Conservation (phyloP, 1,284 basidiomycete genomes). For the Puccinia coronata region DNA sequence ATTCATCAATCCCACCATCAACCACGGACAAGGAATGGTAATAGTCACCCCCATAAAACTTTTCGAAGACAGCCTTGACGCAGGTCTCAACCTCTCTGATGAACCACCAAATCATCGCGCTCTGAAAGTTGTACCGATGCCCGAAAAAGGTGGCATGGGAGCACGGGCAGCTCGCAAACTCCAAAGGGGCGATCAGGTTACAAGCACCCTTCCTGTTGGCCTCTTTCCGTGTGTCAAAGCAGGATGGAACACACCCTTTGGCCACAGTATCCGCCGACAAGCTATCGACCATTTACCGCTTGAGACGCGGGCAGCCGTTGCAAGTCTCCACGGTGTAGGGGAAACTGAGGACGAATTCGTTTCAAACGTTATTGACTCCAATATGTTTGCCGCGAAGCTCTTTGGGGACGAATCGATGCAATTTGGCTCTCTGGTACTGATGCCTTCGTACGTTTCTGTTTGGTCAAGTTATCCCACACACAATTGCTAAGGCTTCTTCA, state of each 20-base stretch:
- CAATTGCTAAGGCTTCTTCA: background rate
- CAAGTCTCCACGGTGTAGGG: slow-evolving; percentile 25
- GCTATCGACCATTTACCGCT: slow-evolving; percentile 37
- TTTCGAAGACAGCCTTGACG: background rate
- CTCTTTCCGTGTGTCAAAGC: background rate
- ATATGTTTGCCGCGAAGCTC: slow-evolving; percentile 8
- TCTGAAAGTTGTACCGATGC: slow-evolving; percentile 33
- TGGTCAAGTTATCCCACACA: background rate
- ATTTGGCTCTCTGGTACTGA: slow-evolving; percentile 8
- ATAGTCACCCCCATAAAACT: background rate
- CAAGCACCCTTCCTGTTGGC: background rate
- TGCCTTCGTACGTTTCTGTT: slow-evolving; percentile 2
- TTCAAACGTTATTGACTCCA: background rate
- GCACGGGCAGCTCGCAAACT: slow-evolving; percentile 23
- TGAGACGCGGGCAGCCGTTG: slow-evolving; percentile 21
- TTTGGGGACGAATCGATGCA: background rate
- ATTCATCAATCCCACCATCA: slow-evolving; percentile 29
- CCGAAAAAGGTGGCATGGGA: slow-evolving; percentile 38
- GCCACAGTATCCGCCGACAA: slow-evolving; percentile 9
- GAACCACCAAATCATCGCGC: background rate
- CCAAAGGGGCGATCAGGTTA: slow-evolving; percentile 10
- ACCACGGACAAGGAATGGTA: slow-evolving; percentile 44
- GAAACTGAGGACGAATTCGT: slow-evolving; percentile 23
- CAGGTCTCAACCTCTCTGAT: slow-evolving; percentile 10
- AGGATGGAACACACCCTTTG: background rate